Conservation (phyloP, 257 asterid genomes). For the Schizonepeta tenuifolia region DNA sequence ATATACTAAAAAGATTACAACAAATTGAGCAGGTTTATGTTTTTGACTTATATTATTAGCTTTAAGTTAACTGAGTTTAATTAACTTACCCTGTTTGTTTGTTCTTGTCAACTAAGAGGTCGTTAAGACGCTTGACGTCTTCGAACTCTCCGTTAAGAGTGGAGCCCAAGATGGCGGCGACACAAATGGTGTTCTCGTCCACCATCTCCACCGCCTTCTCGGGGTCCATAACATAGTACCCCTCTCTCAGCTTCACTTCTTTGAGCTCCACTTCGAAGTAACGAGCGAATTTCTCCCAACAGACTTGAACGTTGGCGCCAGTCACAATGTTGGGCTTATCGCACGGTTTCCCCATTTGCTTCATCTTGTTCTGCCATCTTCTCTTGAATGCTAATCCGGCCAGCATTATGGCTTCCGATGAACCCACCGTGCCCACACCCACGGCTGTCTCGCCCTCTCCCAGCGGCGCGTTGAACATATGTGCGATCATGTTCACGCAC, state of each 20-base stretch:
- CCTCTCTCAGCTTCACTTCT: slow-evolving; percentile 78
- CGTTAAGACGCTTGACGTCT: slow-evolving; percentile 81
- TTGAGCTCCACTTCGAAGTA: slow-evolving; percentile 91
- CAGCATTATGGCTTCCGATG: slow-evolving; percentile 93
- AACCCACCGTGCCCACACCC: slow-evolving; percentile 93
- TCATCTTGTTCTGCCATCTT: slow-evolving; percentile 92
- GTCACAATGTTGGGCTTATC: slow-evolving; percentile 95
- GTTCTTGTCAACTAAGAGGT: slow-evolving; percentile 69
- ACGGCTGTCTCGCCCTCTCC: slow-evolving; percentile 78
- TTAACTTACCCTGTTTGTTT: slow-evolving; percentile 63
- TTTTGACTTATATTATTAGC: too few species aligned
- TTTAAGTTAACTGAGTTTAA: too few species aligned
- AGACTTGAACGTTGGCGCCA: slow-evolving; percentile 89
- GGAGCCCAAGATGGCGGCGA: slow-evolving; percentile 89
- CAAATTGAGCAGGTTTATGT: too few species aligned
- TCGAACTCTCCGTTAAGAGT: slow-evolving; percentile 93
- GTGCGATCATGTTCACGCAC: slow-evolving; percentile 92
- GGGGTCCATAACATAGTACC: slow-evolving; percentile 93
- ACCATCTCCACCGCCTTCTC: slow-evolving; percentile 85
- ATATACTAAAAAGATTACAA: too few species aligned
- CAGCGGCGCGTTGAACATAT: slow-evolving; percentile 82
- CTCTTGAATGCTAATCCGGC: slow-evolving; percentile 97
- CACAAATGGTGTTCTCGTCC: slow-evolving; percentile 92
- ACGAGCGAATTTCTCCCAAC: slow-evolving; percentile 97
- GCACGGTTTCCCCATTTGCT: slow-evolving; percentile 61